These are phyloP conservation scores for Podospora pseudopauciseta DNA, from an alignment of 495 filamentous ascomycete species.

Conservation along the genomic window DNA sequence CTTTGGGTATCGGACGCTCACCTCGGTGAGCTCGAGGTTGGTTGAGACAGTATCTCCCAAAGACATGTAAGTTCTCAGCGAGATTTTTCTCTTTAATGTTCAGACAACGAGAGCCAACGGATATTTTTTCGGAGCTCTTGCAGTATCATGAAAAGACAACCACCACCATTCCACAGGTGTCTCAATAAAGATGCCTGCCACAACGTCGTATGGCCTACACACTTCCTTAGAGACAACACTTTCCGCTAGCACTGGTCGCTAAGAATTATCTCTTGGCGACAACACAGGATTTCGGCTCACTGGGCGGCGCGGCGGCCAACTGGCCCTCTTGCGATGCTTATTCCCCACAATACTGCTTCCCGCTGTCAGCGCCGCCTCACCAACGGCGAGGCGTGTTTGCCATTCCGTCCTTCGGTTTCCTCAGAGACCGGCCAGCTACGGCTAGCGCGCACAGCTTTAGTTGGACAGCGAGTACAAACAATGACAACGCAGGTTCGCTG, in stretches of 20 bases:
- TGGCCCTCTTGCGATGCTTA: slow-evolving; percentile 3
- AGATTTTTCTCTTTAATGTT: not conserved
- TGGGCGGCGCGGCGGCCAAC: not conserved
- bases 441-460: not conserved
- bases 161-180: not conserved
- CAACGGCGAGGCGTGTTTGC: not conserved
- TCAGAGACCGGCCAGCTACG: not conserved
- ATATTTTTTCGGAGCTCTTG: not conserved
- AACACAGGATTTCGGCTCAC: not conserved
- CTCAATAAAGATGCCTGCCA: not conserved
- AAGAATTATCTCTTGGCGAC: not conserved
- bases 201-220: not conserved
- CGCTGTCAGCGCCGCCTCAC: not conserved
- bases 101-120: not conserved
- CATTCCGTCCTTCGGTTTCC: not conserved
- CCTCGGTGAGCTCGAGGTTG: not conserved
- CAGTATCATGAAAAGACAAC: not conserved
- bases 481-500: not conserved
- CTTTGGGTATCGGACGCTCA: not conserved
- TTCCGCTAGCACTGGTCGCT: not conserved
- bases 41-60: not conserved
- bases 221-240: not conserved
- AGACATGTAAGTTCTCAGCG: not conserved
- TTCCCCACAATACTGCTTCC: not conserved
- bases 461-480: not conserved